Evolutionary conservation across 371 early-diverging fungal species (phyloP).

Genomic region (Mortierella sp.): DNA sequence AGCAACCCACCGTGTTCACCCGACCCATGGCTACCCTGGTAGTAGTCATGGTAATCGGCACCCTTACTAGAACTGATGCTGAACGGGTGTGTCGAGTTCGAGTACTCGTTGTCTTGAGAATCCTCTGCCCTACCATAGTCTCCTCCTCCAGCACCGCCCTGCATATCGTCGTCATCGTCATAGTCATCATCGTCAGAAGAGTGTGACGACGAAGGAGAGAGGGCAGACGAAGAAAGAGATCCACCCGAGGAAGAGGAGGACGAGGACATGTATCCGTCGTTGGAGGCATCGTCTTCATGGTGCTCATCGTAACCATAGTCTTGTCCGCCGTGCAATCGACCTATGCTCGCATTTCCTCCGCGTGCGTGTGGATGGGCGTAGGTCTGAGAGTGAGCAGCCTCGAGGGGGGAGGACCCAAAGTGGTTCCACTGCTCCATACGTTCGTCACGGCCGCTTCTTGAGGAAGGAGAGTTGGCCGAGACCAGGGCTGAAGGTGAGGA

Average conservation of each 20-base stretch:
- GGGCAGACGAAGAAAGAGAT: constrained; percentile 22
- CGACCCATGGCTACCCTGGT: constrained; percentile 13
- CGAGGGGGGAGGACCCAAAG: constrained; percentile 24
- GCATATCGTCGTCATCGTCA: constrained; percentile 22
- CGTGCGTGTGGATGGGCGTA: constrained; percentile 15
- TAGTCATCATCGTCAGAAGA: constrained; percentile 34
- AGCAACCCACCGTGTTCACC: constrained; percentile 31
- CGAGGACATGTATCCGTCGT: constrained; percentile 40
- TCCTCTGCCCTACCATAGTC: constrained; percentile 16
- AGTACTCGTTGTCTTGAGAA: constrained; percentile 27
- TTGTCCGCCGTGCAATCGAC: constrained; percentile 19
- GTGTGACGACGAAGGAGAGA: constrained; percentile 20
- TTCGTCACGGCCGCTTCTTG: constrained; percentile 13
- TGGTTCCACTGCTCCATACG: constrained; percentile 46
- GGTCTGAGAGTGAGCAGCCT: constrained; percentile 6
- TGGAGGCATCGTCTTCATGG: constrained; percentile 30
- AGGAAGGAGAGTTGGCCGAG: constrained; percentile 19
- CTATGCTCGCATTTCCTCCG: background rate
- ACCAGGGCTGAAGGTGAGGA: constrained; percentile 48
- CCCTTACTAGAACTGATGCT: background rate
- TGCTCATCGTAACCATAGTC: constrained; percentile 24
- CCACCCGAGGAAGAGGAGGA: constrained; percentile 23
- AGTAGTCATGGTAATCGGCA: constrained; percentile 7
- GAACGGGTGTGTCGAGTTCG: constrained; percentile 10
- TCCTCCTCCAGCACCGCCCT: constrained; percentile 5